Base-by-base conservation (phyloP, 164 flowering plant genomes). In the Sedum album region DNA sequence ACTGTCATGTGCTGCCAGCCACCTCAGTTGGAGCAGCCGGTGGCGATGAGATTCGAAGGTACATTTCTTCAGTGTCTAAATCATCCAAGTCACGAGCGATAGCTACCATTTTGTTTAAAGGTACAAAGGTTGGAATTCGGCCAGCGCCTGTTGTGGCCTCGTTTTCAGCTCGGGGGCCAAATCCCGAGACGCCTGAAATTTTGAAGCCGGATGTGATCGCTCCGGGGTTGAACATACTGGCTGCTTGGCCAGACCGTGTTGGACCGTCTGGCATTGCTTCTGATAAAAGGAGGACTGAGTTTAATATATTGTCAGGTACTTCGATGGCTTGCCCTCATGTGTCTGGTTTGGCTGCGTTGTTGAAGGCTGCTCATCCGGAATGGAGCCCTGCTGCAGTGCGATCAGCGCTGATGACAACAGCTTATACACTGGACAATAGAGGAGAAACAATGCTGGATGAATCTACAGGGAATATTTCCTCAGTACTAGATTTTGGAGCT, bases 301-400 rank as follows among this genome's bases (percentile, higher is more conserved):
- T 94, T 66, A 94, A 91, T 66, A 94, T 94, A 0, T 75, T 94
- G 6, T 90, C 97, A 0, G 99, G 99, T 0, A 95, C 99, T 0
- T 95, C 97, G 0, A 95, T 95, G 99, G 92, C 99, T 0, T 92
- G 97, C 72, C 97, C 97, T 2, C 99, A 95, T 71, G 94, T 95
- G 2, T 88, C 97, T 0, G 99, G 99, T 1, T 70, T 95, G 4
- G 99, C 90, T 1, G 97, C 99, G 1, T 57, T 95, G 81, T 41
- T 95, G 31, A 95, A 92, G 76, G 99, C 96, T 5, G 89, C 93
- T 0, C 96, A 95, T 67, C 96, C 96, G 0, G 89, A 79, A 11
- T 95, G 99, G 99, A 83, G 88, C 71, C 97, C 99, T 0, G 96
- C 96, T 0, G 94, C 91, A 0, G 87, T 95, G 8, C 75, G 88